Conservation (phyloP, 1,284 basidiomycete genomes). For the Ceratobasidium sp. region DNA sequence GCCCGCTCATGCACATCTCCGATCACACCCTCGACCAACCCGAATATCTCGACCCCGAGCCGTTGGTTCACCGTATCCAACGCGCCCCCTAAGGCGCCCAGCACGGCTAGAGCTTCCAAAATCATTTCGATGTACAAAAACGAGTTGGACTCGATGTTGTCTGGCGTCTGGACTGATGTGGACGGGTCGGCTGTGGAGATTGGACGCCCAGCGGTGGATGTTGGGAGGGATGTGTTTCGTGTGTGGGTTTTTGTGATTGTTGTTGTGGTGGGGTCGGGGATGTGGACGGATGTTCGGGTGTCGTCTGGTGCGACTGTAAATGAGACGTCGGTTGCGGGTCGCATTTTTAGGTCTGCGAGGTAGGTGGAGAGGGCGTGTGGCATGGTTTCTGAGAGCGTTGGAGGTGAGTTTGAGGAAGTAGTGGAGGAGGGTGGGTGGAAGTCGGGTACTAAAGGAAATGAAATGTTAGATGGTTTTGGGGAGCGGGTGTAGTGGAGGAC, state of each 20-base stretch:
- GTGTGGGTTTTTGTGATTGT: constrained; percentile 48
- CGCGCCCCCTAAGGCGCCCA: constrained; percentile 89
- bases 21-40: constrained; percentile 88
- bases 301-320: constrained; percentile 78
- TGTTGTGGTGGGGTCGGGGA: constrained; percentile 54
- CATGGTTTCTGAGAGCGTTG: constrained; percentile 53
- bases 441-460: constrained; percentile 71
- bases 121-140: constrained; percentile 96
- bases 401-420: constrained; percentile 57
- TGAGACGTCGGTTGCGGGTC: constrained; percentile 82
- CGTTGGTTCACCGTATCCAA: constrained; percentile 90
- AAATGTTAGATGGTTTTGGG: neutral
- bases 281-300: constrained; percentile 56
- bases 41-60: constrained; percentile 86
- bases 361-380: constrained; percentile 42
- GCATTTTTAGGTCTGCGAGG: constrained; percentile 77
- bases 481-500: constrained; percentile 56
- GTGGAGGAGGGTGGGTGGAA: constrained; percentile 70
- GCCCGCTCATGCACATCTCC: constrained; percentile 92
- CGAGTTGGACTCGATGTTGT: constrained; percentile 92
- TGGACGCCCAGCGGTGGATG: constrained; percentile 48
- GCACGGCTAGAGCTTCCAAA: constrained; percentile 90
- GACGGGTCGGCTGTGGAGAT: constrained; percentile 52
- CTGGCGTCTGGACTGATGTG: constrained; percentile 27
- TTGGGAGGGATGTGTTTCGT: constrained; percentile 47